Percentiles rank a stretch among this genome's conserved stretches.
phyloP scores from a whole-genome alignment of 129 eudicot species.

The Lactuca sativa region DNA sequence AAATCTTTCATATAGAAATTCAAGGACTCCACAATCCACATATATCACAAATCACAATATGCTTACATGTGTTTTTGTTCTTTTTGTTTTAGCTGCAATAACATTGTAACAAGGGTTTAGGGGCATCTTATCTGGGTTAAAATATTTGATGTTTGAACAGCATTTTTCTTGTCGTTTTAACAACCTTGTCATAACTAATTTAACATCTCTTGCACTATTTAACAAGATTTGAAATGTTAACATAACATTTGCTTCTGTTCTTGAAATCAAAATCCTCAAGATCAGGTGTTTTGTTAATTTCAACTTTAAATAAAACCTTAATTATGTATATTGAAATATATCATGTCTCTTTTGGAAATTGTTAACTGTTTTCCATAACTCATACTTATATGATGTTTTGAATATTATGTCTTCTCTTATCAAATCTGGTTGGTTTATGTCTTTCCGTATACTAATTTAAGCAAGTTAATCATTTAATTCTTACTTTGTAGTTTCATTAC shows the following conservation, averaged over 20 bases:
- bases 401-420: not conserved
- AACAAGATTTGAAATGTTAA: not conserved
- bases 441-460: constrained; percentile 5
- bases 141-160: not conserved
- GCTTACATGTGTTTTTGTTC: constrained; percentile 2
- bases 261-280: not conserved
- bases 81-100: not conserved
- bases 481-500: not conserved
- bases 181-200: not conserved
- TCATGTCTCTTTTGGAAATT: not conserved
- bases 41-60: too few relatives aligned
- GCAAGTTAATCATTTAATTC: not conserved
- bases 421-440: constrained; percentile 7
- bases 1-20: too few relatives aligned
- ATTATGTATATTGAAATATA: not conserved
- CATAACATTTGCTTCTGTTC: not conserved
- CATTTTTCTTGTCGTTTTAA: constrained; percentile 1
- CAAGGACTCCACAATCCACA: not conserved
- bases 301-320: not conserved
- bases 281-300: not conserved
- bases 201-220: not conserved
- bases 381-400: constrained; percentile 13
- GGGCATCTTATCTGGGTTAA: not conserved
- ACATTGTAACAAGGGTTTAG: constrained; percentile 4
- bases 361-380: constrained; percentile 5